phyloP scores from a whole-genome alignment of 805 yeast genomes.

The Pichia phayaonensis region DNA sequence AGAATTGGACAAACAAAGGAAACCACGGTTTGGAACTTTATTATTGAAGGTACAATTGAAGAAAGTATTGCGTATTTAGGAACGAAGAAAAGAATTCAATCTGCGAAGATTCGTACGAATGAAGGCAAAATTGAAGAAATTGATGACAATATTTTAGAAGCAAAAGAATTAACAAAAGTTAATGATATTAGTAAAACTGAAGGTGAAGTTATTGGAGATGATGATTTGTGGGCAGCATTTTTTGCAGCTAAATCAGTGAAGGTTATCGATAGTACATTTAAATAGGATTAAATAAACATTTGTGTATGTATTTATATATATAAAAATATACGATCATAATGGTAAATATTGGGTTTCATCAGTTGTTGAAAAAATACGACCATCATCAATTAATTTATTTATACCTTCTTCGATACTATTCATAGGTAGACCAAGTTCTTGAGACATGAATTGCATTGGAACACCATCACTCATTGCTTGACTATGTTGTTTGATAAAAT shows the following conservation, averaged over 20 bases:
- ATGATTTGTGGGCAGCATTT: constrained; percentile 58
- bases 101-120: constrained; percentile 25
- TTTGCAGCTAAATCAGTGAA: constrained; percentile 32
- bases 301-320: background rate
- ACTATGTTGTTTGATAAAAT: constrained; percentile 42
- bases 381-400: constrained; percentile 53
- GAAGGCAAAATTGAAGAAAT: constrained; percentile 13
- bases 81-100: constrained; percentile 48
- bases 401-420: constrained; percentile 45
- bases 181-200: constrained; percentile 8
- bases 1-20: constrained; percentile 79
- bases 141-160: constrained; percentile 11
- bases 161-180: constrained; percentile 46
- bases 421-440: constrained; percentile 42
- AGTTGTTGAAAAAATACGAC: constrained; percentile 59
- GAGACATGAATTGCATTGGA: constrained; percentile 56
- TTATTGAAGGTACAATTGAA: constrained; percentile 77
- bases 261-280: constrained; percentile 13
- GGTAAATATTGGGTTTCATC: constrained; percentile 59
- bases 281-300: constrained; percentile 1
- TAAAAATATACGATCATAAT: constrained; percentile 26
- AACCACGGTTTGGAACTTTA: constrained; percentile 91
- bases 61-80: constrained; percentile 73
- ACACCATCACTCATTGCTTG: constrained; percentile 67
- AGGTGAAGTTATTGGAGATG: constrained; percentile 31